Percentiles rank a stretch among this genome's conserved stretches.
Evolutionary conservation across 2,329 filamentous ascomycete genomes (phyloP).

Genomic region (Colletotrichum lupini): DNA sequence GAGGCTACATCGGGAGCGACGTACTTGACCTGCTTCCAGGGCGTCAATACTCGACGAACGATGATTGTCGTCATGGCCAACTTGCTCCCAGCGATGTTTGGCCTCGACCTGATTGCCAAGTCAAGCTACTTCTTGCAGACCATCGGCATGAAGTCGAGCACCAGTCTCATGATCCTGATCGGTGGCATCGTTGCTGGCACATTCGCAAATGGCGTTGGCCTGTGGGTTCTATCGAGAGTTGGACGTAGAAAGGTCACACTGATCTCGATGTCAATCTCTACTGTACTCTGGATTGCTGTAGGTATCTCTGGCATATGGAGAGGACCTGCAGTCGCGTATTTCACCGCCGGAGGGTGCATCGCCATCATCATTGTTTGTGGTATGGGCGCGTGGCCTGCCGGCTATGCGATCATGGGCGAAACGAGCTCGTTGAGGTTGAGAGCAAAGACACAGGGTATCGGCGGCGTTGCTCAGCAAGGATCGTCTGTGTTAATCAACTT

Average conservation of each 20-base stretch:
- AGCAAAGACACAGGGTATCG: constrained; percentile 54
- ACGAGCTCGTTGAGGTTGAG: constrained; percentile 54
- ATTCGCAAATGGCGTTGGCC: constrained; percentile 52
- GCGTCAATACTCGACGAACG: constrained; percentile 52
- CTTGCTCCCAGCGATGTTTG: constrained; percentile 55
- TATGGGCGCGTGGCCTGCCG: constrained; percentile 53
- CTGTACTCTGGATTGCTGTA: constrained; percentile 54
- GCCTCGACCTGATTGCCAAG: constrained; percentile 54
- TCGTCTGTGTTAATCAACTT: constrained; percentile 52
- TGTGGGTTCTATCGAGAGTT: constrained; percentile 55
- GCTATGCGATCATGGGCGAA: constrained; percentile 54
- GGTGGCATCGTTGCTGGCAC: constrained; percentile 56
- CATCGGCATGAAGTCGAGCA: constrained; percentile 43
- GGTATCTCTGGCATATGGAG: constrained; percentile 57
- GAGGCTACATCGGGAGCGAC: constrained; percentile 42
- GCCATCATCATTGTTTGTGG: constrained; percentile 54
- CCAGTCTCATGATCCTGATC: constrained; percentile 55
- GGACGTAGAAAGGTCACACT: constrained; percentile 52
- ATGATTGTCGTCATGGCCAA: constrained; percentile 53
- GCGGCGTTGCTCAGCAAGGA: constrained; percentile 52
- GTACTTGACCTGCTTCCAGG: constrained; percentile 56
- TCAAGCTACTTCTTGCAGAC: constrained; percentile 52
- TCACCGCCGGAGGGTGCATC: constrained; percentile 51
- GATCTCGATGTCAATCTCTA: constrained; percentile 43
- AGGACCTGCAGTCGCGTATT: constrained; percentile 51